phyloP scores from a whole-genome alignment of 306 rosid genomes.

The Sicyos edulis region DNA sequence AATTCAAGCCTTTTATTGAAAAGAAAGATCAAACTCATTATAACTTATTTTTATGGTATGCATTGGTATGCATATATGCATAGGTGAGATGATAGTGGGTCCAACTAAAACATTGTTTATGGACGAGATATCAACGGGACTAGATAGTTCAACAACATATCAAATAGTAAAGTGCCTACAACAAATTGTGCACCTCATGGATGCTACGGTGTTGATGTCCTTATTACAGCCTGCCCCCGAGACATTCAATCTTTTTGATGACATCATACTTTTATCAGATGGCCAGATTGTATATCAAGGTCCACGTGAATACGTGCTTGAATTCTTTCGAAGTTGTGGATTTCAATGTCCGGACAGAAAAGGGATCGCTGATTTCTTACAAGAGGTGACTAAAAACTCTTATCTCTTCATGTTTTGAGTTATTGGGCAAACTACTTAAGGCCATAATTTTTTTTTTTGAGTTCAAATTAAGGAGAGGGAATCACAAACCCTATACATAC shows the following conservation, averaged over 20 bases:
- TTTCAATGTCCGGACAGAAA: slow-evolving; percentile 80
- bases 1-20: too few species aligned
- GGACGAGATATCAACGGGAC: slow-evolving; percentile 95
- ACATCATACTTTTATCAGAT: slow-evolving; percentile 60
- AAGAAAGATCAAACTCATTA: too few species aligned
- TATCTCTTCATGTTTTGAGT: too few species aligned
- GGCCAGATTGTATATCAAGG: slow-evolving; percentile 83
- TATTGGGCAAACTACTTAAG: too few species aligned
- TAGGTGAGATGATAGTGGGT: slow-evolving; percentile 94
- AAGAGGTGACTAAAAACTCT: slow-evolving; percentile 47
- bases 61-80: too few species aligned
- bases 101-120: too few species aligned
- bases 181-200: slow-evolving; percentile 63
- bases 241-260: slow-evolving; percentile 85
- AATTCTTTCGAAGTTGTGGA: slow-evolving; percentile 67
- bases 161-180: slow-evolving; percentile 88
- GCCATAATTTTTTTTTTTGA: too few species aligned
- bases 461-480: too few species aligned
- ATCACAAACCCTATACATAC: too few species aligned
- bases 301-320: slow-evolving; percentile 48
- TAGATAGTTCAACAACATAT: slow-evolving; percentile 87
- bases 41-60: too few species aligned
- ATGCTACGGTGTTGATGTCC: slow-evolving; percentile 76
- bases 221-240: slow-evolving; percentile 97
- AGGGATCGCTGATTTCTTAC: slow-evolving; percentile 88